Evolutionary conservation across 2,329 filamentous ascomycete species (phyloP), one percentile per base, ranked within the genome.

Genomic region (Chrysoporthe deuterocubensis): DNA sequence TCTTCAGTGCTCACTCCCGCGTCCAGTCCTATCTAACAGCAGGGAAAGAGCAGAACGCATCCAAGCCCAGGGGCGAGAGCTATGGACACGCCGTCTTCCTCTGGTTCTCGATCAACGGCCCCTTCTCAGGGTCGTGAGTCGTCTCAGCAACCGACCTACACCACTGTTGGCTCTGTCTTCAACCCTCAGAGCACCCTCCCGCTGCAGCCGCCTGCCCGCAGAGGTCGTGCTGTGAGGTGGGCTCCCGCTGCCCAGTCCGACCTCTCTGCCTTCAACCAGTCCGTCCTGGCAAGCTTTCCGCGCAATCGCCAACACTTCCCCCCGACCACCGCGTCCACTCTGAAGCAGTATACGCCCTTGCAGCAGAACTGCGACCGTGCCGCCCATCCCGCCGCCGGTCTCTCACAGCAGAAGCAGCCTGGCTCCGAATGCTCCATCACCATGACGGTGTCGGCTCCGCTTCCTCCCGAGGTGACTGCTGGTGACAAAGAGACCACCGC

Each of bases 131-230:
- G 68, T 59, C 42, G 40, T 42, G 40, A 56, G 21, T 3, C 62
- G 13, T 56, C 69, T 67, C 77, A 73, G 65, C 80, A 81, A 69
- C 78, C 78, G 37, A 82, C 81, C 57, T 87, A 86, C 72, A 87
- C 84, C 18, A 87, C 85, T 8, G 85, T 85, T 32, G 85, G 85
- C n/a, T 86, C 85, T 4, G 78, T 85, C 59, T 87, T 85, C 76
- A 84, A 85, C 44, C 83, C 84, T 2, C 79, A 79, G 67, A 76
- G 79, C 16, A 74, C 79, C 16, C 78, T 81, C 54, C 82, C 83
- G 16, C 77, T 87, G 37, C 84, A 86, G 69, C 80, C 85, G 57
- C 85, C 85, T 43, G 75, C 81, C 67, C 83, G 85, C 65, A 82
- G 84, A 70, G 82, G 83, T 18, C 82, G 85, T 64, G 78, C 80